These are phyloP conservation scores for Trichoderma brevicompactum DNA, from an alignment of 2,329 filamentous ascomycete species.

Conservation along the genomic window DNA sequence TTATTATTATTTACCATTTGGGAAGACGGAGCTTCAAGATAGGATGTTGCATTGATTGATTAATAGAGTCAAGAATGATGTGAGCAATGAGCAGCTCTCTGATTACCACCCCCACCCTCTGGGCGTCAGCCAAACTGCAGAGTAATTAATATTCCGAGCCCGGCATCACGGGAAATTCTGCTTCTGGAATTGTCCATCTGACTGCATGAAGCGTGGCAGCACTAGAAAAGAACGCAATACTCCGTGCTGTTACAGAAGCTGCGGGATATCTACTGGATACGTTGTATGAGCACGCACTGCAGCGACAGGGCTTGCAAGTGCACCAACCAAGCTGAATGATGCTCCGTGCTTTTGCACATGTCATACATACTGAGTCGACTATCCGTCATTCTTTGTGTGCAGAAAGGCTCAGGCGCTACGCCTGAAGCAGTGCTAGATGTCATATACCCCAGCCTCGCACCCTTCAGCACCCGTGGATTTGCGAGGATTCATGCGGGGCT, in stretches of 20 bases:
- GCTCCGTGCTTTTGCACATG: neutral
- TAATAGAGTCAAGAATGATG: slow-evolving; percentile 23
- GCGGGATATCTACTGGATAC: too few species aligned
- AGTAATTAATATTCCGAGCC: slow-evolving; percentile 3
- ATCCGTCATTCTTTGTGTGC: neutral
- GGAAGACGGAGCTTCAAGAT: slow-evolving; percentile 14
- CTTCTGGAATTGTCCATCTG: neutral
- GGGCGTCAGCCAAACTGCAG: neutral
- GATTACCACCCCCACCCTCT: neutral
- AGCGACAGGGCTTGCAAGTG: neutral
- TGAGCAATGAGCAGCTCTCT: slow-evolving; percentile 11
- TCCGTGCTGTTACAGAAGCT: neutral
- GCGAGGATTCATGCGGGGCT: slow-evolving; percentile 2
- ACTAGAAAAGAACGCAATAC: neutral
- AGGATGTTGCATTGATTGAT: slow-evolving; percentile 19
- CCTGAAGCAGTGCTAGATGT: neutral
- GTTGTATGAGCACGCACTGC: neutral
- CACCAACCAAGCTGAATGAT: neutral
- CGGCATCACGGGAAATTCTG: neutral
- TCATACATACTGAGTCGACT: neutral
- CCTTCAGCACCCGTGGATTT: neutral
- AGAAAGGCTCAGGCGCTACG: neutral
- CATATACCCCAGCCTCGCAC: slow-evolving; percentile 1
- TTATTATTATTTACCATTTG: slow-evolving; percentile 7
- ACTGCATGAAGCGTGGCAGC: neutral